Base-by-base conservation (phyloP, 768 basidiomycete genomes). In the Boletus coccyginus region DNA sequence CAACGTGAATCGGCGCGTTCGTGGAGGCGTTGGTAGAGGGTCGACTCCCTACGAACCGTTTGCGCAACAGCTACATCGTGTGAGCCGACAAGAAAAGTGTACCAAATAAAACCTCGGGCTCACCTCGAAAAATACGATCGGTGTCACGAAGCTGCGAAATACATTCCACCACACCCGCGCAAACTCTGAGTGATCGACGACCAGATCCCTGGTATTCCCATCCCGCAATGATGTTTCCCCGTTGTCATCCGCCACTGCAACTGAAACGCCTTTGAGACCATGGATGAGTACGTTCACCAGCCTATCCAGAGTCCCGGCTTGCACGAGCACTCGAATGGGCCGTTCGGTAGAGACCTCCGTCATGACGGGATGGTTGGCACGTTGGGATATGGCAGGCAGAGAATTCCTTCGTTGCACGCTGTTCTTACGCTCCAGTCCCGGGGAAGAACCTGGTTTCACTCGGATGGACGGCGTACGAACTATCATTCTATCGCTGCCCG, bases 71-170 rank as follows among this genome's bases (percentile, higher is more conserved):
- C 90, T 94, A 62, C 3, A 3, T 31, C 10, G 11, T 27, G 17
- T 69, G 13, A 64, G 65, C 17, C 19, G 3, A 19, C 13, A 0
- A 11, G 6, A 45, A 46, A 29, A 48, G 16, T 3, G 8, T 5
- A 31, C 19, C 29, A 2, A 32, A 46, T 3, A 24, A 19, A 24
- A n/a, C 29, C 8, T 19, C 42, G 45, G 46, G 54, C 81, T 46
- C 63, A 91, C 92, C 84, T 93, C 90, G 67, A 94, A 92, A 63
- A 94, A 89, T 2, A 88, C 87, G 9, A 87, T 69, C 0, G 92
- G 91, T 0, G 87, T 85, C 10, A 93, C 82, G 61, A 93, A 91
- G 63, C 88, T 90, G 41, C 92, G 78, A 66, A 90, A 94, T 19
- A 83, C 82, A 58, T 81, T 85, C 90, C 91, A 94, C 90, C 91